A percentile compares a stretch with the other conserved stretches of the same genome.
Conservation (phyloP, 805 yeast genomes). For the Lipomyces spencermartinsiae region DNA sequence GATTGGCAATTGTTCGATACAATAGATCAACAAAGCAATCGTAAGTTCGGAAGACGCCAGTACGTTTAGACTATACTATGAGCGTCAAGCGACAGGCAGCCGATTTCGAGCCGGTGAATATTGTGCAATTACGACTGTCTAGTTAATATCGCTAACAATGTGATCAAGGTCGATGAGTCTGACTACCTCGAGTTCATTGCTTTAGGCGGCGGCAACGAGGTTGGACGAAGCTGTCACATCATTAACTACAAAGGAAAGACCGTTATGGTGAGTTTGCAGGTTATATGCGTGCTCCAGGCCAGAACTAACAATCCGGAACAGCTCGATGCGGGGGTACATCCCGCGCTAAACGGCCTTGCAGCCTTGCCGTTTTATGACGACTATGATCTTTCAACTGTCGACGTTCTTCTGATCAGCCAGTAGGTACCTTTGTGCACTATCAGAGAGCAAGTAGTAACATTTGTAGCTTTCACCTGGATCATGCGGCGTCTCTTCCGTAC, state of each 20-base stretch:
- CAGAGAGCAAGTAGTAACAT: neutral
- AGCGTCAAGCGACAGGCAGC: neutral
- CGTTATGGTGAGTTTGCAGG: constrained; percentile 62
- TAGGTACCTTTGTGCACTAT: constrained; percentile 29
- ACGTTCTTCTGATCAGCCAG: constrained; percentile 85
- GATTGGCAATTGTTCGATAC: neutral
- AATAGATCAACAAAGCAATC: neutral
- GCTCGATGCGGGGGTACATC: constrained; percentile 97
- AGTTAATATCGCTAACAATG: neutral
- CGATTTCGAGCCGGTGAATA: constrained; percentile 22
- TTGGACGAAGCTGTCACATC: constrained; percentile 94
- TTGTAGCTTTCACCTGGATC: constrained; percentile 83
- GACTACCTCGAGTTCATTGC: constrained; percentile 74
- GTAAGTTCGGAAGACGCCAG: neutral
- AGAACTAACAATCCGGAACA: constrained; percentile 13
- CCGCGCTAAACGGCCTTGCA: constrained; percentile 87
- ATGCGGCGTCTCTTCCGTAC: constrained; percentile 96
- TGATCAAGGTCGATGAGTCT: constrained; percentile 39
- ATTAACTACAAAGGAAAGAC: constrained; percentile 91
- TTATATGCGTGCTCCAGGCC: neutral
- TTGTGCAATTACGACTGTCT: neutral
- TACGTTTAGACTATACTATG: neutral
- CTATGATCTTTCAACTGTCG: constrained; percentile 86
- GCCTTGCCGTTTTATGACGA: constrained; percentile 96
- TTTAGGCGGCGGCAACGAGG: constrained; percentile 98